Base-by-base conservation (phyloP, 2,329 filamentous ascomycete species). In the Diaporthe destruens region DNA sequence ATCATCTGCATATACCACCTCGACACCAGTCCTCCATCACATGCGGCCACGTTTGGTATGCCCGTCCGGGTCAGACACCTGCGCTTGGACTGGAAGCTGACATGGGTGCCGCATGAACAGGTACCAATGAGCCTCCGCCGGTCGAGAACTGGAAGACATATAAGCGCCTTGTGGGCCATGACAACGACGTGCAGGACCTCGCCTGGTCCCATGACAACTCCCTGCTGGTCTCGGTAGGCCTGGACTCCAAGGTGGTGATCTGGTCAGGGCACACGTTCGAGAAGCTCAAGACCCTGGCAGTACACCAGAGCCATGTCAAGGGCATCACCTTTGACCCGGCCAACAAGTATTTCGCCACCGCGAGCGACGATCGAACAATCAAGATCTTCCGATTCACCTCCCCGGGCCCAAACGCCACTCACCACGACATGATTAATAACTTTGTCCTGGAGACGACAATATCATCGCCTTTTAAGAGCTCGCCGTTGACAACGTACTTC, bases 181-280 rank as follows among this genome's bases (percentile, higher is more conserved):
- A 99, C 79, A 99, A 98, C 80, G 96, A 99, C 84, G 95, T 99
- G 6, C 96, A 99, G 83, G 97, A 99, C 84, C 86, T 99, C 72
- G 96, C 95, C 39, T 99, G 96, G 96, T 98, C 96, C 25, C 92
- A 92, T 80, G 96, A 99, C 84, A 97, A 95, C 39, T 98, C 96
- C 1, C 94, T 99, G 70, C 86, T 99, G 74, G 95, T 98, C 6
- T 98, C 96, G 0, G 96, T 99, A 34, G 97, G 96, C 1, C 85
- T 99, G 76, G 96, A 99, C 83, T 98, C 96, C 55, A 99, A 99
- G 84, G 93, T 99, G 18, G 96, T 99, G 12, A 93, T 99, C 29
- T 99, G 96, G 96, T 98, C 96, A 1, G 97, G 96, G 0, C 93
- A 97, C 82, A 98, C 95, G 0, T 99, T 99, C 77, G 96, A 99